Evolutionary conservation across 805 yeast genomes (phyloP).

Genomic region (Cyberlindnera galapagoensis): DNA sequence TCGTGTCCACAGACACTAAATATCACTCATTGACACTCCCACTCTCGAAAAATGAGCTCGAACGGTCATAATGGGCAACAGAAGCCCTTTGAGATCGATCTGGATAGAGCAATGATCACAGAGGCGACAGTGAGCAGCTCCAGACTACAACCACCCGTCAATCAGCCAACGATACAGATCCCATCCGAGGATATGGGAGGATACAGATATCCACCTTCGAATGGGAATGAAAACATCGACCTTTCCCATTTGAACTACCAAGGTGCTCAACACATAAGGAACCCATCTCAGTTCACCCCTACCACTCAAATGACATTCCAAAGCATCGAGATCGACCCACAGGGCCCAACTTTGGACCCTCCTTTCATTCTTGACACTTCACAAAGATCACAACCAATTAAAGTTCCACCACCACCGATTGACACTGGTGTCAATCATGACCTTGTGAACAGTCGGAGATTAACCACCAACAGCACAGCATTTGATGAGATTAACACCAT

Average conservation of each 20-base stretch:
- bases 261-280: no score
- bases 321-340: constrained; percentile 16
- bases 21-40: no score
- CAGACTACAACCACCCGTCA: no score
- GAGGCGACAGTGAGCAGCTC: constrained; percentile 1
- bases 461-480: constrained; percentile 15
- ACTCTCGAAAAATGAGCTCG: neutral
- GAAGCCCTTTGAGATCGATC: constrained; percentile 14
- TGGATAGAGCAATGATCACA: constrained; percentile 16
- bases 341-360: constrained; percentile 3
- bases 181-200: no score
- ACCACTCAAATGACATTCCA: constrained; percentile 8
- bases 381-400: constrained; percentile 1
- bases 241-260: no score
- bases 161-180: no score
- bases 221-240: no score
- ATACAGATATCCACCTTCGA: no score
- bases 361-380: no score
- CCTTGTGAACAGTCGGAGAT: constrained; percentile 8
- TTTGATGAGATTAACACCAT: constrained; percentile 21
- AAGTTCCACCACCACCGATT: constrained; percentile 1
- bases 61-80: neutral
- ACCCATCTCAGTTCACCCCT: no score
- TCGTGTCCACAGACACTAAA: no score
- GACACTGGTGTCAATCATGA: constrained; percentile 2